Base-by-base conservation (phyloP, 768 basidiomycete genomes). In the Leccinum imitatum region DNA sequence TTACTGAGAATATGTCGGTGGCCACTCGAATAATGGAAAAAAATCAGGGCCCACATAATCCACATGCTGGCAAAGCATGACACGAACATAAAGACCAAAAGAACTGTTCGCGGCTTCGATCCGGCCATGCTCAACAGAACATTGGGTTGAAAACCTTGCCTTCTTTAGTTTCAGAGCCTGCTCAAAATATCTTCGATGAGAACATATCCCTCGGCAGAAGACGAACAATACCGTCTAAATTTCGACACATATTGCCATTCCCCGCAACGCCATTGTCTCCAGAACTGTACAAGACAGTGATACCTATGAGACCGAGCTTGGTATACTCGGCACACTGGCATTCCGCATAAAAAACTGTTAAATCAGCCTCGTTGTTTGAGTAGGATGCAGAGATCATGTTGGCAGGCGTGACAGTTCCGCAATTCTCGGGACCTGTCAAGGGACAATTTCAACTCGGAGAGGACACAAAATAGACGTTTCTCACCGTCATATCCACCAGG, bases 111-210 rank as follows among this genome's bases (percentile, higher is more conserved):
- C 27, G 27, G 8, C 27, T 27, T 27, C 0, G 27, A 27, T 27
- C 0, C 8, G 27, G 8, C 27, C 27, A 27, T 27, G 8, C 27
- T 27, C 27, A 27, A 27, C 27, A 27, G 27, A 27, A 27, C 27
- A 27, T 27, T 27, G 87, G 86, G 58, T 84, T 83, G 78, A 88
- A 88, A n/a, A 79, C 77, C 2, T 68, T 81, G 41, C 84, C 85
- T 55, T 78, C 72, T 44, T 76, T 73, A 3, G 80, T 78, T 74
- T 78, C 63, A 19, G 53, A 19, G 7, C 67, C 73, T 72, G 57
- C 11, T 6, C 33, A 39, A 2, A 48, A 58, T 2, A 30, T 3
- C 15, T 25, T n/a, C 13, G 33, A 48, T 50, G 25, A 66, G 23
- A 41, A 41, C 4, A 3, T n/a, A 19, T 31, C 14, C n/a, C 19